phyloP scores from a whole-genome alignment of 352 stramenopile species.

The Salisapilia sapeloensis region DNA sequence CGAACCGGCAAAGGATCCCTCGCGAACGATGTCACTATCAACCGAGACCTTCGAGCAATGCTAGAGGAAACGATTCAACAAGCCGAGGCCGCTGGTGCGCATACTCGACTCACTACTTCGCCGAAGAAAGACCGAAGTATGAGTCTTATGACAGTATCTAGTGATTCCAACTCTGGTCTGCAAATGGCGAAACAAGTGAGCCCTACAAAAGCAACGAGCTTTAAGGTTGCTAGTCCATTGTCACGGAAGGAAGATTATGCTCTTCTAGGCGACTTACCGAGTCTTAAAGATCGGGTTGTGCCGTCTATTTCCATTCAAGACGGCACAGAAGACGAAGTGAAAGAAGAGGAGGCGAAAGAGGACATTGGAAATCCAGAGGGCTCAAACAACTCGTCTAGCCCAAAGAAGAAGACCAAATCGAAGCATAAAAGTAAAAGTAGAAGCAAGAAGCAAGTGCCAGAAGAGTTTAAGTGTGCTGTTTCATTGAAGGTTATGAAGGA shows the following conservation, averaged over 20 bases:
- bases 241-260: slow-evolving; percentile 72
- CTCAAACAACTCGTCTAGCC: no score
- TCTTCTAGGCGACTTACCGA: slow-evolving; percentile 55
- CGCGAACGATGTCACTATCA: slow-evolving; percentile 58
- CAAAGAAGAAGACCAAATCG: slow-evolving; percentile 18
- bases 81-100: background rate
- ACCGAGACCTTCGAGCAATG: slow-evolving; percentile 60
- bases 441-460: slow-evolving; percentile 12
- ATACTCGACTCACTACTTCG: background rate
- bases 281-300: slow-evolving; percentile 11
- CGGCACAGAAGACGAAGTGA: slow-evolving; percentile 5
- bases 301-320: slow-evolving; percentile 45
- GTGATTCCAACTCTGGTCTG: no score
- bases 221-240: slow-evolving; percentile 9
- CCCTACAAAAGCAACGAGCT: slow-evolving; percentile 10
- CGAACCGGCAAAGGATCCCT: slow-evolving; percentile 52
- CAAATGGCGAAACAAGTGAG: no score
- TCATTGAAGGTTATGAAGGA: slow-evolving; percentile 55
- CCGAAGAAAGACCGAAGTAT: slow-evolving; percentile 4
- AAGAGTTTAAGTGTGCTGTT: slow-evolving; percentile 57
- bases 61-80: slow-evolving; percentile 49
- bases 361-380: background rate
- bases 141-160: no score
- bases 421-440: slow-evolving; percentile 17
- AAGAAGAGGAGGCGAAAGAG: no score